These are phyloP conservation scores for Blepharisma stoltei DNA, from an alignment of 73 alveolate genomes.

Conservation along the genomic window DNA sequence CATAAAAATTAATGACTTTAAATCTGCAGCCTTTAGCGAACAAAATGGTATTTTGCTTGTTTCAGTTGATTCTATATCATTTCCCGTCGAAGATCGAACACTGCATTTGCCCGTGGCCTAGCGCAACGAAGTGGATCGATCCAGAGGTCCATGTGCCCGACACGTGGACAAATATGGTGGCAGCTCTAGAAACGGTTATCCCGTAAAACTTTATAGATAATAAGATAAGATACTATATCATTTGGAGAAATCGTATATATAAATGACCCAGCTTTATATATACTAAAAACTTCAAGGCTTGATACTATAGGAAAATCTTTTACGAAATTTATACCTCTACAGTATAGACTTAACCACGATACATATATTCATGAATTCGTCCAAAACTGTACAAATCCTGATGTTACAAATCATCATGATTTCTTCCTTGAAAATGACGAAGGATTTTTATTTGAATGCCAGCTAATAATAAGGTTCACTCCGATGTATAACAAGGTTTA, in stretches of 20 bases:
- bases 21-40: background rate
- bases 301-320: background rate
- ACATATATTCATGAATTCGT: background rate
- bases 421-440: background rate
- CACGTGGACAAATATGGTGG: too few relatives aligned
- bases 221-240: too few relatives aligned
- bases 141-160: too few relatives aligned
- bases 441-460: slow-evolving; percentile 7
- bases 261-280: background rate
- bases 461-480: too few relatives aligned
- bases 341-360: background rate
- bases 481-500: too few relatives aligned
- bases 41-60: slow-evolving; percentile 9
- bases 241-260: background rate
- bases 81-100: too few relatives aligned
- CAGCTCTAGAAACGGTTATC: too few relatives aligned
- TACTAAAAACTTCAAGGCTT: background rate
- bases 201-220: too few relatives aligned
- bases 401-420: background rate
- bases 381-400: background rate
- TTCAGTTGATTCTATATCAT: background rate
- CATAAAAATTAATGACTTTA: too few relatives aligned
- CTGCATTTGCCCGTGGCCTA: too few relatives aligned
- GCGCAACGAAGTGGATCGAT: too few relatives aligned
- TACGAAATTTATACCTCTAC: background rate